Evolutionary conservation across 257 asterid genomes (phyloP), one percentile per base, ranked within the genome.

Genomic region (Fraxinus quadrangulata): DNA sequence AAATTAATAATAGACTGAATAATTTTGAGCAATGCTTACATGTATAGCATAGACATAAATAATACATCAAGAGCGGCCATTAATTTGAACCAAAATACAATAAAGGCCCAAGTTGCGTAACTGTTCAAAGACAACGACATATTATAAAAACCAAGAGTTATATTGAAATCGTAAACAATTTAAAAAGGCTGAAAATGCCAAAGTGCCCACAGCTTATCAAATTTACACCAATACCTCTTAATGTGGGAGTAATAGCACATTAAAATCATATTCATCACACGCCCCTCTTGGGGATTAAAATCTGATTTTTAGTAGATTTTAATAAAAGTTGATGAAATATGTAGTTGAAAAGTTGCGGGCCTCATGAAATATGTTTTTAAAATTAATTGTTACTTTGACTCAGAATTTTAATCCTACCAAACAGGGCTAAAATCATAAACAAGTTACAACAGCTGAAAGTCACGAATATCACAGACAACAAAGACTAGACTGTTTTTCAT

Each of bases 1-100:
- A 93, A 85, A 83, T 42, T 72, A 65, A 30, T 26, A 70, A 39
- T 17, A 36, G 81, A 37, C 80, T 13, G 39, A 51, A 31, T 45
- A 65, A 67, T 16, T 65, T 51, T 67, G 13, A 24, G 37, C 72
- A 36, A 71, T 67, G 5, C 59, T 17, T 47, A 47, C 59, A 56
- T 56, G 24, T 17, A 56, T 56, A 6, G 28, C 24, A 47, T 45
- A 40, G 45, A 1, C 24, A 79, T 10, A 19, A 3, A 63, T 23
- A 19, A 39, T 23, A 70, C 4, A 21, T 65, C 36, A 54, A 21
- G 0, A 24, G 23, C 54, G 21, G 6, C 24, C 73, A 31, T 49
- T 1, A 0, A 28, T 24, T 31, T 21, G 68, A 75, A 65, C 30
- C 14, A 13, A 7, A 40, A 40, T 40, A 40, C 49, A 40, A 40